Percentiles rank a stretch among this genome's conserved stretches.
Evolutionary conservation across 2,329 filamentous ascomycete genomes (phyloP).

Genomic region (Colletotrichum simmondsii): DNA sequence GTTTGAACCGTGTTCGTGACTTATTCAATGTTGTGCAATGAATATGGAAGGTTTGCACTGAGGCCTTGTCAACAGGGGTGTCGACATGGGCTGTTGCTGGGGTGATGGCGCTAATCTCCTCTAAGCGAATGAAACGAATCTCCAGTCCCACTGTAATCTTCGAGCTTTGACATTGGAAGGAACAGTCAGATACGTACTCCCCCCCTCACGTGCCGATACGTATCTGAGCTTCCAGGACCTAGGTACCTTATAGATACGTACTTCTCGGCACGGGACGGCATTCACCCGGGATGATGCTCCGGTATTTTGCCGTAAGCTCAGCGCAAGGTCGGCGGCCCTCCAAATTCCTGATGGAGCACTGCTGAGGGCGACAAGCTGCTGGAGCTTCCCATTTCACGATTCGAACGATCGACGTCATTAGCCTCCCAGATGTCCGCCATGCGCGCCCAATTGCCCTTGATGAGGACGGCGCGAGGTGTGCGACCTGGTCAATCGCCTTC

Average conservation of each 20-base stretch:
- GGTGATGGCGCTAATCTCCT: conserved; percentile 6
- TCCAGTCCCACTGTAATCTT: neutral
- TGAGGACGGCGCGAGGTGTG: conserved; percentile 47
- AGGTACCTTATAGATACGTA: no score
- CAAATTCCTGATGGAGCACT: conserved; percentile 6
- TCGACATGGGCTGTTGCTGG: conserved; percentile 19
- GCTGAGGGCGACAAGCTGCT: conserved; percentile 7
- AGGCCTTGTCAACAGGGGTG: conserved; percentile 22
- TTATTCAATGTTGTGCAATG: conserved; percentile 27
- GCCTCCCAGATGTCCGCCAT: conserved; percentile 44
- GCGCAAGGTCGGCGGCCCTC: neutral
- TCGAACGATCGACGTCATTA: conserved; percentile 28
- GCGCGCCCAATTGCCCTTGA: conserved; percentile 55
- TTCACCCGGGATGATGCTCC: neutral
- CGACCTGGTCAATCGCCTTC: conserved; percentile 40
- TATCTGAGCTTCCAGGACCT: no score
- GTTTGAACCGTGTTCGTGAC: neutral
- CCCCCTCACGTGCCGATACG: no score
- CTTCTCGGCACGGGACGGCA: neutral
- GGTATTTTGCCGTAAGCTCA: conserved; percentile 12
- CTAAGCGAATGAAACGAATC: neutral
- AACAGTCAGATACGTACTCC: no score
- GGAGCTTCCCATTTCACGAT: conserved; percentile 22
- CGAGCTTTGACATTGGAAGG: no score
- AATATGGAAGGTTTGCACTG: conserved; percentile 3